These are phyloP conservation scores for Alternaria brassicicola DNA, from an alignment of 2,329 filamentous ascomycete species.

Conservation along the genomic window DNA sequence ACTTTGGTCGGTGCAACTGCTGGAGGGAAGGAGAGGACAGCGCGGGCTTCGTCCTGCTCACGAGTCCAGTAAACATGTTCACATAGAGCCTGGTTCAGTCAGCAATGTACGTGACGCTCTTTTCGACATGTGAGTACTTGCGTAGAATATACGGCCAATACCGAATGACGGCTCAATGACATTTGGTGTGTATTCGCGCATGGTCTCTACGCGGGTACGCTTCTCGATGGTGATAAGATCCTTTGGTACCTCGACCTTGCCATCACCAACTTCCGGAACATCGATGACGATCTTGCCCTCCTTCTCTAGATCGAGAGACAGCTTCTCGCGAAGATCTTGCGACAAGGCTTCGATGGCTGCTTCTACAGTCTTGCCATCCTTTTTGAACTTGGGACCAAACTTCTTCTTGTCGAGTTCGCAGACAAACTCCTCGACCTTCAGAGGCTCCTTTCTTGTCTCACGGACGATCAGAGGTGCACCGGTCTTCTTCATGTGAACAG, in stretches of 20 bases:
- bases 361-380: slow-evolving; percentile 82
- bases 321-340: slow-evolving; percentile 80
- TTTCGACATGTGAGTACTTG: slow-evolving; percentile 19
- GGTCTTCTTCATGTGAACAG: slow-evolving; percentile 91
- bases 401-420: slow-evolving; percentile 92
- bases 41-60: slow-evolving; percentile 80
- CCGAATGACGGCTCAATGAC: slow-evolving; percentile 98
- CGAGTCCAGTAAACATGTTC: slow-evolving; percentile 97
- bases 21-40: slow-evolving; percentile 76
- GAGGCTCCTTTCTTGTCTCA: slow-evolving; percentile 78
- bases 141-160: slow-evolving; percentile 92
- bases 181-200: slow-evolving; percentile 90
- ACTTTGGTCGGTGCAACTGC: slow-evolving; percentile 93
- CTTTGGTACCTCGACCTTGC: slow-evolving; percentile 78
- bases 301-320: slow-evolving; percentile 74
- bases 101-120: slow-evolving; percentile 1
- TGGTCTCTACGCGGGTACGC: slow-evolving; percentile 79
- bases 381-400: slow-evolving; percentile 94
- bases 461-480: slow-evolving; percentile 84
- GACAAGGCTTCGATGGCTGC: slow-evolving; percentile 74
- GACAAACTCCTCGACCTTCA: slow-evolving; percentile 83
- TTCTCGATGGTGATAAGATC: slow-evolving; percentile 85
- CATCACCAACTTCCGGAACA: slow-evolving; percentile 69
- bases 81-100: slow-evolving; percentile 75
- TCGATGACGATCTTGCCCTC: slow-evolving; percentile 78